Evolutionary conservation across 805 yeast genomes (phyloP).

Genomic region (Pichia eremophila): DNA sequence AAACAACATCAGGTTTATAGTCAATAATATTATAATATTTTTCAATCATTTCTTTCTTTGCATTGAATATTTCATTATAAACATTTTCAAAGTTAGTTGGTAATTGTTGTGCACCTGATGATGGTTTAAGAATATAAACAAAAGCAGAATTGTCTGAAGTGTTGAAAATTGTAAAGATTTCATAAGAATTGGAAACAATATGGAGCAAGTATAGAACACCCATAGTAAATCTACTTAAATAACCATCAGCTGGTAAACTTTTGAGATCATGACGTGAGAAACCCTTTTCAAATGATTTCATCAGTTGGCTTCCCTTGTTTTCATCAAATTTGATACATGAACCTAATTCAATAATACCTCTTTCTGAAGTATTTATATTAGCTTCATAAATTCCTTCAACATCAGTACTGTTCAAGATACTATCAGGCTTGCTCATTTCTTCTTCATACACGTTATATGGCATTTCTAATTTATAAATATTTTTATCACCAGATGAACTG

Average conservation of each 20-base stretch:
- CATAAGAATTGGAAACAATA: slow-evolving; percentile 63
- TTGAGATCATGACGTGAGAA: slow-evolving; percentile 55
- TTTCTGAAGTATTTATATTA: slow-evolving; percentile 52
- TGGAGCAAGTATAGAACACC: slow-evolving; percentile 61
- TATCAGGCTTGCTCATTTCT: slow-evolving; percentile 47
- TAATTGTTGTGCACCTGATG: slow-evolving; percentile 54
- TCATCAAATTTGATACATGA: slow-evolving; percentile 61
- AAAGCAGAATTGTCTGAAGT: slow-evolving; percentile 47
- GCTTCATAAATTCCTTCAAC: slow-evolving; percentile 72
- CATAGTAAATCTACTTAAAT: slow-evolving; percentile 46
- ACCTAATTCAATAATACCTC: slow-evolving; percentile 77
- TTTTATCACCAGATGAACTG: slow-evolving; percentile 42
- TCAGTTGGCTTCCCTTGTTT: slow-evolving; percentile 68
- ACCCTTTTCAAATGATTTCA: slow-evolving; percentile 78
- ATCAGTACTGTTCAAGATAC: slow-evolving; percentile 52
- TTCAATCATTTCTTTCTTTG: slow-evolving; percentile 37
- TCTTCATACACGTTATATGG: slow-evolving; percentile 52
- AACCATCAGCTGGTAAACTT: slow-evolving; percentile 37
- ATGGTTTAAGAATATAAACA: slow-evolving; percentile 59
- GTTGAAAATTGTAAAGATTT: slow-evolving; percentile 58
- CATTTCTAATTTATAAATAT: slow-evolving; percentile 54
- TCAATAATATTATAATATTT: slow-evolving; percentile 38
- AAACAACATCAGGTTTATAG: slow-evolving; percentile 42
- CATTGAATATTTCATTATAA: slow-evolving; percentile 43
- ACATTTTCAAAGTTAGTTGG: slow-evolving; percentile 44